Evolutionary conservation across 2,329 filamentous ascomycete genomes (phyloP), one percentile per base, ranked within the genome.

Genomic region (Moelleriella libera): DNA sequence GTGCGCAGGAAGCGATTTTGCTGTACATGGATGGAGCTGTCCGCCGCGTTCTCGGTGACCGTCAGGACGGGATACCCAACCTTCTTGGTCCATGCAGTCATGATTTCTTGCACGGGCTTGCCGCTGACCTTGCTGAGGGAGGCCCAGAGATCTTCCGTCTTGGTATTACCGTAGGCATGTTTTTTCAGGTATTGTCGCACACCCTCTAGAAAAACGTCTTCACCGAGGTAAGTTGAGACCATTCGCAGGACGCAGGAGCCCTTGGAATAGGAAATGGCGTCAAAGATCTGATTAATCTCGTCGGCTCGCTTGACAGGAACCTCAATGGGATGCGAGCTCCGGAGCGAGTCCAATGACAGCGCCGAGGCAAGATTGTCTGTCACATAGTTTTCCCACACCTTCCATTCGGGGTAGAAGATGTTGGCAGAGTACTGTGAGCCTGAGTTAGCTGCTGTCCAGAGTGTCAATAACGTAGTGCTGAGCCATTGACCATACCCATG

Each of bases 241-340:
- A 97, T 97, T 60, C 90, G 85, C 51, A 97, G 75, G 34, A 97
- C 89, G 57, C 88, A 94, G 9, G 89, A 96, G 14, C 90, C 90
- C 71, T 97, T 97, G 48, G 88, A 89, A 68, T 97, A 97, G 1
- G 90, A 96, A 55, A 97, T 97, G 52, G 88, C 87, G 62, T 97
- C 90, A 57, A 97, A 97, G 56, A 97, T 97, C 68, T 97, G 89
- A 68, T 95, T 95, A 63, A 97, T 89, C 66, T 97, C 88, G 56
- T 94, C 88, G 30, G 89, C 89, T 50, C 85, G 83, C 75, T 95
- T 94, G 53, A 97, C 88, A 1, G 90, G 90, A 1, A 96, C 89
- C 65, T 97, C 90, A 50, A 97, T 94, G 5, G 90, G 90, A 64
- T 97, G 90, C 59, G 88, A 94, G 76, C 88, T 96, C 56, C 90